These are phyloP conservation scores for Tilletiaria anomala DNA, from an alignment of 1,284 basidiomycete genomes.

Conservation along the genomic window DNA sequence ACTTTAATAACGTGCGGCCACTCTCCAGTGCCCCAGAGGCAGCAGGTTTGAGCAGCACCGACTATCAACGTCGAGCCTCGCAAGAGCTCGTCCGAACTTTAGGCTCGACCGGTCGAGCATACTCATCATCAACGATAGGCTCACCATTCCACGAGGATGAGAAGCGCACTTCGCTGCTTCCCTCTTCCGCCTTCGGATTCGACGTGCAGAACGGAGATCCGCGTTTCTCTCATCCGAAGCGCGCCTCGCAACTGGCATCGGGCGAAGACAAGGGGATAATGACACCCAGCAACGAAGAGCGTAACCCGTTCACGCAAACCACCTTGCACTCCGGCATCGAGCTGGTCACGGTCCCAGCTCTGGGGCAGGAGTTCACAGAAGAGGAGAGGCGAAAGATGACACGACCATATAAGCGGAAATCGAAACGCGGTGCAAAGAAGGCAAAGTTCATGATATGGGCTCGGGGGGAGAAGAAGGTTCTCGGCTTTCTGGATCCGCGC, in stretches of 20 bases:
- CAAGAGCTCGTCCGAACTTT: not conserved
- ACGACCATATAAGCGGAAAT: conserved; percentile 7
- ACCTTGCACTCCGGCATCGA: conserved; percentile 17
- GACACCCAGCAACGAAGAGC: conserved; percentile 2
- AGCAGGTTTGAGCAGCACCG: conserved; percentile 4
- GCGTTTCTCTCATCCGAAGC: conserved; percentile 4
- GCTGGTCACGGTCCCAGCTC: conserved; percentile 32
- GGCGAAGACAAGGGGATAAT: conserved; percentile 3
- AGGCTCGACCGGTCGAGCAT: not conserved
- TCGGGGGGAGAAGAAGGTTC: conserved; percentile 16
- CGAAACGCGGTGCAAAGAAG: conserved; percentile 9
- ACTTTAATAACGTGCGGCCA: conserved; percentile 28
- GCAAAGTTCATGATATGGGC: conserved; percentile 13
- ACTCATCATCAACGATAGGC: not conserved
- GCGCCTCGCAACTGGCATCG: not conserved
- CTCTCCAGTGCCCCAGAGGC: conserved; percentile 8
- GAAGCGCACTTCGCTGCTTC: conserved; percentile 11
- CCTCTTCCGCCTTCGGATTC: conserved; percentile 23
- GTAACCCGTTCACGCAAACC: conserved; percentile 12
- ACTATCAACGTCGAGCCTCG: conserved; percentile 5
- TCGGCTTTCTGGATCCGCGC: conserved; percentile 19
- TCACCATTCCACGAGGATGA: not conserved
- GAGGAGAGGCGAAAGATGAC: conserved; percentile 23
- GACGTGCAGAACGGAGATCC: conserved; percentile 25
- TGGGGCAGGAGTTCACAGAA: conserved; percentile 25